phyloP scores from a whole-genome alignment of 805 yeast genomes.

The Metschnikowia cubensis region DNA sequence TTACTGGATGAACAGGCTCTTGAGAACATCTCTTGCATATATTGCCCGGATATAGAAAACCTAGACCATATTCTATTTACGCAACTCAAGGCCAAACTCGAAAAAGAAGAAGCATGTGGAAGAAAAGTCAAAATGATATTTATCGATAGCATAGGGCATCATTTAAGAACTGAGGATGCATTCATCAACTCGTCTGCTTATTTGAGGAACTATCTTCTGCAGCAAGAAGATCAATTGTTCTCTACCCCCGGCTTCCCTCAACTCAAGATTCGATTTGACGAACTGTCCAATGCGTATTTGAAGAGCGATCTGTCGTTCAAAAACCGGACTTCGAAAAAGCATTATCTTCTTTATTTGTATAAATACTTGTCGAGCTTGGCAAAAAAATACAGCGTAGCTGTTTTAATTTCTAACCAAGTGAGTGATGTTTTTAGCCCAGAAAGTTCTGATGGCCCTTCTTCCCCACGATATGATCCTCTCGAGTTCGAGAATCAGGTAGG shows the following conservation, averaged over 20 bases:
- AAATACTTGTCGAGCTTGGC: constrained; percentile 50
- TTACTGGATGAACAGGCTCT: constrained; percentile 16
- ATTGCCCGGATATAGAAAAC: constrained; percentile 63
- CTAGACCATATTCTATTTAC: constrained; percentile 70
- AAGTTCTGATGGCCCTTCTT: constrained; percentile 21
- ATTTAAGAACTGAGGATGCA: constrained; percentile 55
- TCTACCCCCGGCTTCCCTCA: constrained; percentile 6
- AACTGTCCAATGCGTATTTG: constrained; percentile 21
- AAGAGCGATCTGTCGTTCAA: constrained; percentile 11
- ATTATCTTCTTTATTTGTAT: constrained; percentile 42
- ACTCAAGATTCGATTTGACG: constrained; percentile 25
- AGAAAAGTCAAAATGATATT: constrained; percentile 51
- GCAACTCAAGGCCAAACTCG: constrained; percentile 57
- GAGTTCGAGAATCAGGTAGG: constrained; percentile 64
- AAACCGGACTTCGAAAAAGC: constrained; percentile 37
- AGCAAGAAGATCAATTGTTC: constrained; percentile 14
- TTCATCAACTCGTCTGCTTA: constrained; percentile 21
- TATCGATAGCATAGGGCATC: constrained; percentile 83
- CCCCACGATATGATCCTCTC: constrained; percentile 29
- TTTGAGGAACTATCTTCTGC: constrained; percentile 8
- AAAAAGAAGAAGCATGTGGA: constrained; percentile 19
- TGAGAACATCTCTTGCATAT: constrained; percentile 46
- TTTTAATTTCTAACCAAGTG: constrained; percentile 78
- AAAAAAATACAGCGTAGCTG: constrained; percentile 45
- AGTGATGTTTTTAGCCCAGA: constrained; percentile 44